Evolutionary conservation across 306 rosid genomes (phyloP), one percentile per base, ranked within the genome.

Genomic region (Begonia loranthoides): DNA sequence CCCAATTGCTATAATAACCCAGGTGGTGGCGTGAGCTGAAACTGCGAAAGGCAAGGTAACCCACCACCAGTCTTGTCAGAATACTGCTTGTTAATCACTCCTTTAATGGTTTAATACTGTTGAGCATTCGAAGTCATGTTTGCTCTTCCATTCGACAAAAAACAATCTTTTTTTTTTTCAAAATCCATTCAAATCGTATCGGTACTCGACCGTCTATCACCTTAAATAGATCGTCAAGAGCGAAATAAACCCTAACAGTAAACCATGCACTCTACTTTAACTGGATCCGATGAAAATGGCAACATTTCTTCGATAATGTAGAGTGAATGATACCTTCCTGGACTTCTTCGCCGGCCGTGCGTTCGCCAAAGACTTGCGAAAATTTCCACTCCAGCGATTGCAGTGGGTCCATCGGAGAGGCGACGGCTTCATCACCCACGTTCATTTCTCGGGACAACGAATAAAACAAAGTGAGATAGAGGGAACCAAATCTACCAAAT

Each of bases 331-430:
- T 70, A 92, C 99, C 99, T 92, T 92, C 99, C 73, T 92, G 99
- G 63, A 92, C 99, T 71, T 92, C 99, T 61, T 92, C 99, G 15
- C 99, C 99, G 53, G 87, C 99, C 47, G 96, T 61, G 15, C 99
- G 94, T 69, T 92, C 99, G 16, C 99, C 99, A 50, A 92, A 92
- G 14, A 92, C 99, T 84, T 92, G 99, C 16, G 99, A 86, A 75
- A 92, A 92, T 79, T 86, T 92, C 99, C 99, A 92, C 55, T 92
- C 99, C 79, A 92, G 72, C 61, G 87, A 79, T 72, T 68, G 81
- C 39, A 81, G 74, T 40, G 84, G 87, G 54, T 73, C 96, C 68
- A 66, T 88, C 75, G 93, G 75, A 83, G 93, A 94, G 73, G 76
- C 81, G 60, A 76, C 79, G 72, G 68, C 94, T 67, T 76, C 99